Evolutionary conservation across 352 stramenopile species (phyloP).

Genomic region (Blastocystis sp.): DNA sequence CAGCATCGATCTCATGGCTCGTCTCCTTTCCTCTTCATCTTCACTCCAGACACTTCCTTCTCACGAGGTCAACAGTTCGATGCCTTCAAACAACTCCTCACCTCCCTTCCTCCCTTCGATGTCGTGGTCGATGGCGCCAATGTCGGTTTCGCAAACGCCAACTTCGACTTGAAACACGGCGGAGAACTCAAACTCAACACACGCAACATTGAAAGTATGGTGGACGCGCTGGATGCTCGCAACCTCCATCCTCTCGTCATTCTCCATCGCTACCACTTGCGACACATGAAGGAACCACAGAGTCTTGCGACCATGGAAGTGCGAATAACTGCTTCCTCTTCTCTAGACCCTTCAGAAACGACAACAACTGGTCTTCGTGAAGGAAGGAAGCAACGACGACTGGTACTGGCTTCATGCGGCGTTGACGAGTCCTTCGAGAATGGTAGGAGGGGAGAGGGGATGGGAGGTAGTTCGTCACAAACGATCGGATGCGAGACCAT

Average conservation of each 20-base stretch:
- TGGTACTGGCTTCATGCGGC: slow-evolving; percentile 39
- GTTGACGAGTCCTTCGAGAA: neutral
- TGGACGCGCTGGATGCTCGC: neutral
- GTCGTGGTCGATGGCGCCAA: slow-evolving; percentile 33
- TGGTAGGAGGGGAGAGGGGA: neutral
- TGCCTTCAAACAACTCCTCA: neutral
- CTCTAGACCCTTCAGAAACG: neutral
- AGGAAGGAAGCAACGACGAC: neutral
- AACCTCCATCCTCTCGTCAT: neutral
- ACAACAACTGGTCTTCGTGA: neutral
- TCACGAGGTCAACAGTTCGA: neutral
- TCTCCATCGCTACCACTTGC: slow-evolving; percentile 22
- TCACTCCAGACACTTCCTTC: neutral
- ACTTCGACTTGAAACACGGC: neutral
- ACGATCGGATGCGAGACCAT: slow-evolving; percentile 43
- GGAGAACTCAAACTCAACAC: neutral
- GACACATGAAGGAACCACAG: neutral
- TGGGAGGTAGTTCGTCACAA: slow-evolving; percentile 7
- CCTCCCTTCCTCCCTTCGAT: neutral
- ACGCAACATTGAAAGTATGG: neutral
- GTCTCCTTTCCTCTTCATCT: neutral
- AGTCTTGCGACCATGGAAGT: neutral
- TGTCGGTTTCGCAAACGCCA: slow-evolving; percentile 7
- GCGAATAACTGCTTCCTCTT: neutral
- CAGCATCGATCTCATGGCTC: neutral